Evolutionary conservation across 805 yeast genomes (phyloP).

Genomic region (Kregervanrija fluxuum): DNA sequence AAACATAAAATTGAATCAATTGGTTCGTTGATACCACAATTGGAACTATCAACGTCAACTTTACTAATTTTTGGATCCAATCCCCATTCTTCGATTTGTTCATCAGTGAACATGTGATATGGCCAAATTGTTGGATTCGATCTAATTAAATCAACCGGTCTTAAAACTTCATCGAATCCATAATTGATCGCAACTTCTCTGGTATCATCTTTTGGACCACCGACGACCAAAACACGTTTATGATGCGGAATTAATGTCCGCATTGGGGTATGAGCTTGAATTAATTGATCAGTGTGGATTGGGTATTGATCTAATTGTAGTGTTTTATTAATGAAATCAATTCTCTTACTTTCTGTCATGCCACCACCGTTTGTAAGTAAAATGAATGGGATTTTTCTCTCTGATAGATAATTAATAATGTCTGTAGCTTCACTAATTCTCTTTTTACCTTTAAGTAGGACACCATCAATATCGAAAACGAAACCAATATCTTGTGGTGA

Average conservation of each 20-base stretch:
- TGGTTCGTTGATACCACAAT: constrained; percentile 28
- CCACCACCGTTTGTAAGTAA: constrained; percentile 92
- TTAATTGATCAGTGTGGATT: constrained; percentile 55
- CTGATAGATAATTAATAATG: constrained; percentile 40
- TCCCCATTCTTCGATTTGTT: constrained; percentile 38
- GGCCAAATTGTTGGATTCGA: constrained; percentile 61
- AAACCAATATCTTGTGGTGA: constrained; percentile 22
- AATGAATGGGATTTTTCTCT: constrained; percentile 61
- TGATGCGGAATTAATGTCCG: constrained; percentile 46
- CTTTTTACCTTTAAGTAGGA: constrained; percentile 63
- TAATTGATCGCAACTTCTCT: constrained; percentile 65
- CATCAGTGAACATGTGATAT: constrained; percentile 46
- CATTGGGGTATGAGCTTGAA: constrained; percentile 87
- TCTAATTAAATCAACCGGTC: constrained; percentile 63
- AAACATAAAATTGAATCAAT: constrained; percentile 78
- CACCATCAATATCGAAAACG: constrained; percentile 70
- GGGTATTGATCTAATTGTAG: constrained; percentile 32
- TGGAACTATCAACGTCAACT: constrained; percentile 19
- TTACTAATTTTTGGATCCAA: constrained; percentile 23
- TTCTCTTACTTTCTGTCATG: constrained; percentile 53
- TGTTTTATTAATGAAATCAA: constrained; percentile 38
- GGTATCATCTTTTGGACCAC: constrained; percentile 74
- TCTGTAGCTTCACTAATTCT: constrained; percentile 60
- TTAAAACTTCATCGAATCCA: constrained; percentile 71
- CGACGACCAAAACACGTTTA: constrained; percentile 68